phyloP scores from a whole-genome alignment of 78 protist genomes.

The Dictyostelium discoideum region DNA sequence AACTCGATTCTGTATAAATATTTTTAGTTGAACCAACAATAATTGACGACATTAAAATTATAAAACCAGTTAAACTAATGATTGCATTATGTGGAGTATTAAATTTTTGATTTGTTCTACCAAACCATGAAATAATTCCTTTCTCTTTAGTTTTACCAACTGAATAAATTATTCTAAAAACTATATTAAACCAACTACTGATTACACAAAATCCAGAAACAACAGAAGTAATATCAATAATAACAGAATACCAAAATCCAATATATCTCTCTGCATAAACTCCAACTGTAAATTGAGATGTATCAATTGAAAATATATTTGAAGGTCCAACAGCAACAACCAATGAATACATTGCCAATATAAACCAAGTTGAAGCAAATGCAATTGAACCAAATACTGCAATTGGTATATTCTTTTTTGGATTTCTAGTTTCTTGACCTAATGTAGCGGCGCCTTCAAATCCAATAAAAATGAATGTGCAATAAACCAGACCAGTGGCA shows the following conservation, averaged over 20 bases:
- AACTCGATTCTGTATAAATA: neutral
- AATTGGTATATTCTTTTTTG: slow-evolving; percentile 24
- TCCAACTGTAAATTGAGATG: neutral
- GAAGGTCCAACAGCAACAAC: slow-evolving; percentile 20
- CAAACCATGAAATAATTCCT: neutral
- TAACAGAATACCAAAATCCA: slow-evolving; percentile 9
- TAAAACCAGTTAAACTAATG: neutral
- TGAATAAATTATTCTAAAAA: slow-evolving; percentile 31
- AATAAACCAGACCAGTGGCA: slow-evolving; percentile 21
- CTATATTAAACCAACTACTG: slow-evolving; percentile 6
- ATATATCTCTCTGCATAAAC: neutral
- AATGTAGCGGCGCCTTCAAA: slow-evolving; percentile 47
- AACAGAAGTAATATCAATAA: slow-evolving; percentile 13
- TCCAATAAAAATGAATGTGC: slow-evolving; percentile 31
- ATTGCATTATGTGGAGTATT: slow-evolving; percentile 34
- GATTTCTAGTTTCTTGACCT: slow-evolving; percentile 36
- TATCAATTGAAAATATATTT: neutral
- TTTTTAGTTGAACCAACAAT: neutral
- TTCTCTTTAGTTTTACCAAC: slow-evolving; percentile 11
- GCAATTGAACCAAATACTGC: slow-evolving; percentile 21
- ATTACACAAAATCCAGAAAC: slow-evolving; percentile 5
- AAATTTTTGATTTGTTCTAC: neutral
- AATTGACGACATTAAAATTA: neutral
- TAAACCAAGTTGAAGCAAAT: slow-evolving; percentile 30
- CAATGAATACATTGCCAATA: slow-evolving; percentile 34